A percentile compares a stretch with the other conserved stretches of the same genome.
Evolutionary conservation across 192 early-diverging fungal genomes (phyloP).

Genomic region (Obelidium mucronatum): DNA sequence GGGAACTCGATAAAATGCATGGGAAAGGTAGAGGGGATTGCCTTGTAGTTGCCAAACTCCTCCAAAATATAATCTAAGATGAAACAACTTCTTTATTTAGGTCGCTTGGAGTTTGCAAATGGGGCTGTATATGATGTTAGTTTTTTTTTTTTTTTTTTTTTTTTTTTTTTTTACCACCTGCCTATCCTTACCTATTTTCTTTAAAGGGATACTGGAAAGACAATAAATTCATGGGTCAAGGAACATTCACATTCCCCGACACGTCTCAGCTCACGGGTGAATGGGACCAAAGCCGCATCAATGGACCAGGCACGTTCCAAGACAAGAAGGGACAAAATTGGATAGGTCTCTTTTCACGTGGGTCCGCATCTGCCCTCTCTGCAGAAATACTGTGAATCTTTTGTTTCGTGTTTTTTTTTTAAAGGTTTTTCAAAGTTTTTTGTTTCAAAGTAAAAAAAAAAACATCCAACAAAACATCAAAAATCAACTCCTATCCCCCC

Average conservation of each 20-base stretch:
- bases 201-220: conserved; percentile 43
- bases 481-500: background rate
- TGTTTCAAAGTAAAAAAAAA: background rate
- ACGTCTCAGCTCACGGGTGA: conserved; percentile 39
- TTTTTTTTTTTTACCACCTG: background rate
- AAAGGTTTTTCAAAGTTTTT: no score
- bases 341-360: conserved; percentile 46
- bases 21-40: conserved; percentile 18
- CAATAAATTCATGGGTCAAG: conserved; percentile 45
- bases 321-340: conserved; percentile 39
- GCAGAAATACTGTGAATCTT: conserved; percentile 27
- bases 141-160: background rate
- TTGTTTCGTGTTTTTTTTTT: background rate
- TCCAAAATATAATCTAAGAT: background rate
- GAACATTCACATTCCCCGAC: conserved; percentile 48
- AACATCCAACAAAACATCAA: background rate
- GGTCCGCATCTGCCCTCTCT: conserved; percentile 34
- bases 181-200: background rate
- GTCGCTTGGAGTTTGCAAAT: conserved; percentile 20
- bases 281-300: conserved; percentile 41
- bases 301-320: conserved; percentile 41
- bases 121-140: conserved; percentile 47
- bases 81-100: no score
- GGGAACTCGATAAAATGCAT: conserved; percentile 37
- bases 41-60: background rate